Conservation (phyloP, 352 stramenopile species). For the Phytophthora multivora region DNA sequence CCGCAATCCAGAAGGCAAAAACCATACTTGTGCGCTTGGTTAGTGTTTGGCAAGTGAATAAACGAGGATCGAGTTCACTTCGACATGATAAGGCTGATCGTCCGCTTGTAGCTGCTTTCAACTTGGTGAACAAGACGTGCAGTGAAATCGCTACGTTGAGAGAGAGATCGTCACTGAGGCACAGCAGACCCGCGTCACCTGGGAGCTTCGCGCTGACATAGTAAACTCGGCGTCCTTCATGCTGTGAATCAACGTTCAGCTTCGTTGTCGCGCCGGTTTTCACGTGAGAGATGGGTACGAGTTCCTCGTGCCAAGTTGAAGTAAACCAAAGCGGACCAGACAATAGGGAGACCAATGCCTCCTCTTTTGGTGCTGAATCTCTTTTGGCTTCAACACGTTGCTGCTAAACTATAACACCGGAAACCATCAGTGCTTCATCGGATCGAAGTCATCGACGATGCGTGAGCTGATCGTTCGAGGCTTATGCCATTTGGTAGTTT, state of each 20-base stretch:
- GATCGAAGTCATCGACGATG: too few species aligned
- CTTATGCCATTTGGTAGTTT: slow-evolving; percentile 15
- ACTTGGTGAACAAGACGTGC: slow-evolving; percentile 7
- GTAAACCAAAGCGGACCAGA: too few species aligned
- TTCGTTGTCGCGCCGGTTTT: background rate
- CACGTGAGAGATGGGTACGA: background rate
- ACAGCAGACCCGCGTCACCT: background rate
- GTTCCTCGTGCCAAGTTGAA: too few species aligned
- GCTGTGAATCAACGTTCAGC: too few species aligned
- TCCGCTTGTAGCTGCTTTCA: slow-evolving; percentile 8
- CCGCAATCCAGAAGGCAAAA: slow-evolving; percentile 3
- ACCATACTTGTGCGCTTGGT: background rate
- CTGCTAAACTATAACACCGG: too few species aligned
- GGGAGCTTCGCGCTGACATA: background rate
- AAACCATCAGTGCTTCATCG: too few species aligned
- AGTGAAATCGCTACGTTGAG: slow-evolving; percentile 6
- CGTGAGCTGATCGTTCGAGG: background rate
- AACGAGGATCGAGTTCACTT: background rate
- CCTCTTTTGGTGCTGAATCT: too few species aligned
- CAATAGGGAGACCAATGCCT: too few species aligned
- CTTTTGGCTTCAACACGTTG: too few species aligned
- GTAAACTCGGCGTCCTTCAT: too few species aligned
- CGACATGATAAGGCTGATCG: background rate
- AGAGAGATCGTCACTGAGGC: background rate
- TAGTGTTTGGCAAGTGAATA: slow-evolving; percentile 1